Evolutionary conservation across 305 asterid genomes (phyloP), one percentile per base, ranked within the genome.

Genomic region (Caryopteris hybrid): DNA sequence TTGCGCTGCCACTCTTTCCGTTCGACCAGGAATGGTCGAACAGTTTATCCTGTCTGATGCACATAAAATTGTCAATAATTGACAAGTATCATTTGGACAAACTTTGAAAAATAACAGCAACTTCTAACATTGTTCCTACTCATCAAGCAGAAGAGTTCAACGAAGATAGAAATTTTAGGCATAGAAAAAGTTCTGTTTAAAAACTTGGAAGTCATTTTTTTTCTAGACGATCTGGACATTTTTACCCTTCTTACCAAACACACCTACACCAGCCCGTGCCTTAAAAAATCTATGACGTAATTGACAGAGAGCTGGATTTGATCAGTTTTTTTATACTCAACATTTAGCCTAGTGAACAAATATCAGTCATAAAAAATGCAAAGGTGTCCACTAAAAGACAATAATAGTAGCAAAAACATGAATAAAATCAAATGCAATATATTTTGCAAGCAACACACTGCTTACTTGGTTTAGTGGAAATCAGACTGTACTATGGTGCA

Each of bases 401-500:
- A 13, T 46, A 58, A 25, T 69, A 58, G 45, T 5, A 48, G 27
- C 57, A 34, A 57, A 22, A 21, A 53, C 61, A 51, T 36, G 41
- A 61, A 33, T 67, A 22, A 60, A 68, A 25, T 45, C 12, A n/a
- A 38, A 22, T 25, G 18, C 5, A 27, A 16, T n/a, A 11, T 8
- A 50, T 36, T 31, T 34, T 8, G 25, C 66, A 39, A 42, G n/a
- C n/a, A n/a, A 53, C 56, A 41, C 22, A 11, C 33, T 13, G 20
- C 75, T 76, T 67, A 59, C 74, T 64, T 71, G 58, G 13, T 31
- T 23, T 38, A 43, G 29, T 41, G 42, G 27, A 43, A 41, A 56
- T 76, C 80, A 72, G 54, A 12, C 54, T 3, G 78, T 45, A 63
- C 45, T 46, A 20, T 70, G 71, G 66, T 79, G 84, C 60, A 70